Evolutionary conservation across 345 rosid genomes (phyloP).

Genomic region (Populus alba): DNA sequence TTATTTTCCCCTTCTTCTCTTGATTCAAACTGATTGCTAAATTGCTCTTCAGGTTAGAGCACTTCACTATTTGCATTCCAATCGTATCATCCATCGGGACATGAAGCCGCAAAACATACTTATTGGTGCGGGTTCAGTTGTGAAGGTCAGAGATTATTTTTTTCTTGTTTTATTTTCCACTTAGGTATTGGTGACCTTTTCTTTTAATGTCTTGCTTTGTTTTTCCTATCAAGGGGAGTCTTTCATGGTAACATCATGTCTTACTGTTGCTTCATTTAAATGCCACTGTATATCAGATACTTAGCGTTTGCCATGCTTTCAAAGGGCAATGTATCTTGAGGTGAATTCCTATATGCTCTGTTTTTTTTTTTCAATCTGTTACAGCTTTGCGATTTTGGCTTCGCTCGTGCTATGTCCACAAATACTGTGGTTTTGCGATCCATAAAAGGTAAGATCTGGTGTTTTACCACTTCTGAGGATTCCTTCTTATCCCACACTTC

Average conservation of each 20-base stretch:
- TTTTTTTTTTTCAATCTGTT: constrained; percentile 18
- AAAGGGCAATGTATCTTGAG: not conserved
- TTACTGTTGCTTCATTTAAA: not conserved
- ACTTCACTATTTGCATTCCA: constrained; percentile 89
- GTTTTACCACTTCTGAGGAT: not conserved
- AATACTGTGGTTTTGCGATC: constrained; percentile 95
- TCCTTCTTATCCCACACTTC: constrained; percentile 5
- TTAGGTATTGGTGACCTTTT: no score
- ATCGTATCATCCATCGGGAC: constrained; percentile 97
- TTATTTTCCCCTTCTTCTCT: not conserved
- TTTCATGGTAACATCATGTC: not conserved
- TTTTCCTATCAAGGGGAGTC: not conserved
- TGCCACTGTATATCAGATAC: not conserved
- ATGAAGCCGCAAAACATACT: constrained; percentile 99
- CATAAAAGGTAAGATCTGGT: constrained; percentile 64
- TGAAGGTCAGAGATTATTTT: constrained; percentile 51
- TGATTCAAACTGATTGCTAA: constrained; percentile 1
- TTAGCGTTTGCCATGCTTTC: not conserved
- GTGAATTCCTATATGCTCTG: constrained; percentile 1
- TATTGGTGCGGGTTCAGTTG: constrained; percentile 87
- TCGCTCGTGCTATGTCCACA: constrained; percentile 98
- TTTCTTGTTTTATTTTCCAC: not conserved
- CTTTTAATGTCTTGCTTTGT: no score
- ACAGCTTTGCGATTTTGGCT: constrained; percentile 98
- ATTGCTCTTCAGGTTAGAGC: constrained; percentile 68